These are phyloP conservation scores for Populus nigra DNA, from an alignment of 345 rosid species.

Conservation along the genomic window DNA sequence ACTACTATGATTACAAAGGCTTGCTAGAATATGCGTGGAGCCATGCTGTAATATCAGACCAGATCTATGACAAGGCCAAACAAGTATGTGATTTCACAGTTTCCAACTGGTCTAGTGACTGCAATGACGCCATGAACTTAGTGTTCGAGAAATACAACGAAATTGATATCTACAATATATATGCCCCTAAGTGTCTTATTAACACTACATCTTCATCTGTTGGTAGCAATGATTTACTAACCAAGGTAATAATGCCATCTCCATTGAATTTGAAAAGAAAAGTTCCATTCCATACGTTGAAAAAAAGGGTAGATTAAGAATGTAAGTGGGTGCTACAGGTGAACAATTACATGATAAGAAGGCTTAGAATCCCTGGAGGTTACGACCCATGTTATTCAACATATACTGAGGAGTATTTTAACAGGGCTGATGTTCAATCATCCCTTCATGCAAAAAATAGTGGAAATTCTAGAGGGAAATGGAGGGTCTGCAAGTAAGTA, in stretches of 20 bases:
- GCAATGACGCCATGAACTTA: slow-evolving; percentile 34
- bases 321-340: neutral
- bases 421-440: slow-evolving; percentile 46
- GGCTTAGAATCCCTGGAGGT: slow-evolving; percentile 46
- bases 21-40: slow-evolving; percentile 67
- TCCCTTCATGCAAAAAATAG: slow-evolving; percentile 44
- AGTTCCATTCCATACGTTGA: no score
- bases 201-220: slow-evolving; percentile 22
- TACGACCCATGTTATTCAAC: slow-evolving; percentile 53
- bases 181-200: slow-evolving; percentile 47
- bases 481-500: slow-evolving; percentile 54
- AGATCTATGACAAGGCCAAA: slow-evolving; percentile 33
- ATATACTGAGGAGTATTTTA: slow-evolving; percentile 46
- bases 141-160: slow-evolving; percentile 41
- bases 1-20: slow-evolving; percentile 41
- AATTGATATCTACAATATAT: slow-evolving; percentile 60
- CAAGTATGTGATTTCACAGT: slow-evolving; percentile 47
- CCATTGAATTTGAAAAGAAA: no score
- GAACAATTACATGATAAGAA: slow-evolving; percentile 23
- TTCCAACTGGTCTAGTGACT: slow-evolving; percentile 37
- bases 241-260: neutral
- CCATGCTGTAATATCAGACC: slow-evolving; percentile 56
- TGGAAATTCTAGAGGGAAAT: slow-evolving; percentile 26
- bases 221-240: neutral
- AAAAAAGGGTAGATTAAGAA: no score